Conservation (phyloP, 208 protist species). For the Jaenimonas drosophilae region DNA sequence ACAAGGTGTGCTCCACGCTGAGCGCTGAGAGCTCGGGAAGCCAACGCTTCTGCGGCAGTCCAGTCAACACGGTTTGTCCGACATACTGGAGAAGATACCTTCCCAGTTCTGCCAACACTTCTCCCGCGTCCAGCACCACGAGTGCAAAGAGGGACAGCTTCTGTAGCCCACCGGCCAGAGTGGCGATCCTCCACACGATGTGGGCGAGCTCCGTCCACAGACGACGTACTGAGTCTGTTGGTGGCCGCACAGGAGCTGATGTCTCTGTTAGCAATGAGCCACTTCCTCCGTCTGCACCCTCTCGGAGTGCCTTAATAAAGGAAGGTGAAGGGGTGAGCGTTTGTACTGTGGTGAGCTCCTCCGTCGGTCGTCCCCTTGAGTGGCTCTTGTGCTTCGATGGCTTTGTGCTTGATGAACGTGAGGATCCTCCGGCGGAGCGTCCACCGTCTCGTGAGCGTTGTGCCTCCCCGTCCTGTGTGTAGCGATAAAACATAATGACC, state of each 20-base stretch:
- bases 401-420: too few species aligned
- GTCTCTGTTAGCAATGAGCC: background rate
- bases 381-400: too few species aligned
- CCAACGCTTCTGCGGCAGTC: constrained; percentile 3
- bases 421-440: too few species aligned
- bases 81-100: constrained; percentile 39
- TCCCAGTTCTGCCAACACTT: constrained; percentile 18
- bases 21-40: background rate
- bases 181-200: constrained; percentile 51
- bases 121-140: constrained; percentile 21
- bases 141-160: constrained; percentile 47
- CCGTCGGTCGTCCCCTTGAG: too few species aligned
- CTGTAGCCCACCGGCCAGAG: too few species aligned
- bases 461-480: too few species aligned
- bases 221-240: constrained; percentile 12
- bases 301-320: too few species aligned
- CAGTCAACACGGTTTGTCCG: constrained; percentile 12
- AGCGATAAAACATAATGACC: too few species aligned
- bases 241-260: background rate
- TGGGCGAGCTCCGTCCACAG: constrained; percentile 61
- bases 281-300: too few species aligned
- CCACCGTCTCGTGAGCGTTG: too few species aligned
- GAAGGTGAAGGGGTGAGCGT: too few species aligned
- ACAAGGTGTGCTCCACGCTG: background rate
- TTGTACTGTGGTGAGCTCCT: too few species aligned